These are phyloP conservation scores for Planoprotostelium fungivorum DNA, from an alignment of 78 protist genomes.

Conservation along the genomic window DNA sequence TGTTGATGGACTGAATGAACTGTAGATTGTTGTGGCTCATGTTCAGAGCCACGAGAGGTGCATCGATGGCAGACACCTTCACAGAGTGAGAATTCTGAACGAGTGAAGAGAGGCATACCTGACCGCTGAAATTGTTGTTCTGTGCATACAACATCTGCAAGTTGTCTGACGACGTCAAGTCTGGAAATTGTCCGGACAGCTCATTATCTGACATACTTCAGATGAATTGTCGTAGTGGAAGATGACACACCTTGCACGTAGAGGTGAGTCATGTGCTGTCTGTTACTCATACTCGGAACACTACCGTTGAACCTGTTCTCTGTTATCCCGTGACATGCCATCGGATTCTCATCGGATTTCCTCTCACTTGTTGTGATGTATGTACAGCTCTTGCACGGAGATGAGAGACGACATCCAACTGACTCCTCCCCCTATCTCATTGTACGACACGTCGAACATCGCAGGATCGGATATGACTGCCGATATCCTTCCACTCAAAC, in stretches of 20 bases:
- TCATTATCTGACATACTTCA: neutral
- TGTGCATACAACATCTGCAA: neutral
- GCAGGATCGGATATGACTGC: neutral
- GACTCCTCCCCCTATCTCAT: neutral
- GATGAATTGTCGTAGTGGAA: neutral
- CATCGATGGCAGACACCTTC: no score
- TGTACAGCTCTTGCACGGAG: neutral
- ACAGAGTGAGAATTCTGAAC: no score
- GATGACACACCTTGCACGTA: no score
- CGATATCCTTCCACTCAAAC: neutral
- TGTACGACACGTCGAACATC: neutral
- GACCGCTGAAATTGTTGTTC: neutral
- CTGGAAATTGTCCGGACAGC: neutral
- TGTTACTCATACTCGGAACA: neutral
- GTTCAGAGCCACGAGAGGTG: no score
- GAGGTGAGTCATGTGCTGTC: neutral
- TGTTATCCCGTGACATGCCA: neutral
- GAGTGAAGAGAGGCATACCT: neutral
- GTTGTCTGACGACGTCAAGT: neutral
- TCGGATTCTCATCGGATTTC: no score
- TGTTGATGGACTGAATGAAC: neutral
- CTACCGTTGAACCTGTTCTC: neutral
- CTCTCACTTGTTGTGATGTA: neutral
- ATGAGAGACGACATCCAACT: neutral
- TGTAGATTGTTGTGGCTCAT: no score